These are phyloP conservation scores for Moricandia arvensis DNA, from an alignment of 345 rosid species.

Conservation along the genomic window DNA sequence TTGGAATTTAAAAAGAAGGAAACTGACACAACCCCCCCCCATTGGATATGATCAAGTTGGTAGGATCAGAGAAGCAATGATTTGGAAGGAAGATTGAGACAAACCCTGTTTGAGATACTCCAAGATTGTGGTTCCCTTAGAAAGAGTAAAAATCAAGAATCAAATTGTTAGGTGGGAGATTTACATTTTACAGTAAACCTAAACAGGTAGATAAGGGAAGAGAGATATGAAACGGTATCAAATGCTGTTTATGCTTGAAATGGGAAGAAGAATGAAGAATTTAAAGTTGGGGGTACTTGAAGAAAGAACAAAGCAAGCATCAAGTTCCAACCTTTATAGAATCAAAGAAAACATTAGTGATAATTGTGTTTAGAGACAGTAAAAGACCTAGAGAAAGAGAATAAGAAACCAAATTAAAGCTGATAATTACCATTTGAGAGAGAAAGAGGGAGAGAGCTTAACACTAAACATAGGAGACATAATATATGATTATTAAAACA, in stretches of 20 bases:
- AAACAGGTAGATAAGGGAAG: conserved; percentile 38
- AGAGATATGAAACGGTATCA: conserved; percentile 52
- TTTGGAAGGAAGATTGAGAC: conserved; percentile 19
- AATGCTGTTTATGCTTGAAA: conserved; percentile 59
- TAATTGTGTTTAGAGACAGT: conserved; percentile 37
- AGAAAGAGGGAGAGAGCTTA: conserved; percentile 45
- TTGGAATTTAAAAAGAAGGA: neutral
- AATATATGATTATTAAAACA: conserved; percentile 47
- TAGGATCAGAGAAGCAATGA: conserved; percentile 25
- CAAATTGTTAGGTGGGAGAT: conserved; percentile 47
- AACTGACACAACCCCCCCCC: conserved; percentile 27
- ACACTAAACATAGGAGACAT: conserved; percentile 51
- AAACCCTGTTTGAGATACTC: conserved; percentile 51
- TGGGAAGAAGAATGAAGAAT: conserved; percentile 23
- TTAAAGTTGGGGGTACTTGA: conserved; percentile 32
- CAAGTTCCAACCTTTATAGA: conserved; percentile 63
- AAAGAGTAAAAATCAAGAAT: conserved; percentile 45
- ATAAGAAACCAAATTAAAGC: neutral
- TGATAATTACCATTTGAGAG: conserved; percentile 30
- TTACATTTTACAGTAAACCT: conserved; percentile 40
- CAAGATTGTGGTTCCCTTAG: conserved; percentile 43
- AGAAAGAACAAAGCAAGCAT: conserved; percentile 55
- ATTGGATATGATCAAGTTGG: conserved; percentile 5
- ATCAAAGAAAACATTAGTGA: conserved; percentile 31
- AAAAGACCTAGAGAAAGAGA: conserved; percentile 35